Evolutionary conservation across 2,329 filamentous ascomycete species (phyloP).

Genomic region (Cercospora berteroae): DNA sequence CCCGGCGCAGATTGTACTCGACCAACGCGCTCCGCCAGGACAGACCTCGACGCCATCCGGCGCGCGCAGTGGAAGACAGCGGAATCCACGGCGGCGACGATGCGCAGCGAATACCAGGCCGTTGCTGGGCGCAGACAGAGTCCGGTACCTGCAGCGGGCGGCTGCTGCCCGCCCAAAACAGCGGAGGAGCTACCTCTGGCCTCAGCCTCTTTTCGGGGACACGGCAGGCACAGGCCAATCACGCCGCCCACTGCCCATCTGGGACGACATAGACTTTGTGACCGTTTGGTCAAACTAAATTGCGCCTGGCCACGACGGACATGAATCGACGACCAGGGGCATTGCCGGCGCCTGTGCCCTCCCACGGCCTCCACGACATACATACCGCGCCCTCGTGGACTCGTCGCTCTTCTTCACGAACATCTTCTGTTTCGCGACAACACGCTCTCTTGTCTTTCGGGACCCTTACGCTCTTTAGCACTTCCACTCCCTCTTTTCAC

Average conservation of each 20-base stretch:
- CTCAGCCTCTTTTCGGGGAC: slow-evolving; percentile 16
- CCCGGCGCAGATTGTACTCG: not conserved
- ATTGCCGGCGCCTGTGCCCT: slow-evolving; percentile 9
- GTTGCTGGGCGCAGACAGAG: slow-evolving; percentile 1
- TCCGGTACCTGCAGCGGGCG: slow-evolving; percentile 15
- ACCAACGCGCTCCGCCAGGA: not conserved
- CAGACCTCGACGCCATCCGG: not conserved
- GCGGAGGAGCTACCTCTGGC: slow-evolving; percentile 6
- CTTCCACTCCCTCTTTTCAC: slow-evolving; percentile 35
- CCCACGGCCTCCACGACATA: not conserved
- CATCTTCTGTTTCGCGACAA: slow-evolving; percentile 30
- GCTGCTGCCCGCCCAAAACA: slow-evolving; percentile 3
- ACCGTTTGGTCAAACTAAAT: slow-evolving; percentile 19
- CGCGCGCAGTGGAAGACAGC: not conserved
- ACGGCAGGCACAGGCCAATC: slow-evolving; percentile 22
- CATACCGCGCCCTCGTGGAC: slow-evolving; percentile 6
- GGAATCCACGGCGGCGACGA: not conserved
- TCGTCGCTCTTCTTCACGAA: slow-evolving; percentile 22
- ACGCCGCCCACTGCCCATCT: not conserved
- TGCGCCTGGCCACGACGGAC: slow-evolving; percentile 20
- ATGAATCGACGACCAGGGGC: slow-evolving; percentile 21
- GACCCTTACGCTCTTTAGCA: slow-evolving; percentile 37
- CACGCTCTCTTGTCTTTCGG: slow-evolving; percentile 33
- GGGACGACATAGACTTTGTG: slow-evolving; percentile 22
- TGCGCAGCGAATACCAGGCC: slow-evolving; percentile 13